Conservation (phyloP, 2,329 filamentous ascomycete species). For the Fusarium bulbicola region DNA sequence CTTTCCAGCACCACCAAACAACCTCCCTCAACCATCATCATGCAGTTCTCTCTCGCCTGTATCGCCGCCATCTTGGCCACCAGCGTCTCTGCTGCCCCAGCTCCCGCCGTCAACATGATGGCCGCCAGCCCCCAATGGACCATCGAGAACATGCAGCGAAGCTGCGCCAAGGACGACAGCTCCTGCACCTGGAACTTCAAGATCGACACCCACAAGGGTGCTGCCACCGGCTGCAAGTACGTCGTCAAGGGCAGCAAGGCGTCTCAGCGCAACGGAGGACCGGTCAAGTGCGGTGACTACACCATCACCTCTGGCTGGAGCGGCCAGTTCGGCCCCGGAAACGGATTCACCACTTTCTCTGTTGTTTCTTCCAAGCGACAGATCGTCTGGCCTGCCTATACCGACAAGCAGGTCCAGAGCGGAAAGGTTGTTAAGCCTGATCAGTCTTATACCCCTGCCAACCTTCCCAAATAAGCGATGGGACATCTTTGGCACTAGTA, state of each 20-base stretch:
- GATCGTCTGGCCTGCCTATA: constrained; percentile 63
- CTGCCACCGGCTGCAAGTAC: constrained; percentile 41
- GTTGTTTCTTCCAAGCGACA: constrained; percentile 51
- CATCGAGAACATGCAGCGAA: constrained; percentile 50
- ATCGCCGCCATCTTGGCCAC: constrained; percentile 43
- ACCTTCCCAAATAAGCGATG: constrained; percentile 24
- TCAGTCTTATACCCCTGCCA: constrained; percentile 53
- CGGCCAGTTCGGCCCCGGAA: constrained; percentile 60
- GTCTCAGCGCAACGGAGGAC: constrained; percentile 50
- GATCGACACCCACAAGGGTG: constrained; percentile 54
- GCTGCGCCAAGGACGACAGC: constrained; percentile 50
- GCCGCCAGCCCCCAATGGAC: constrained; percentile 52
- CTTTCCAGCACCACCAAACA: background rate
- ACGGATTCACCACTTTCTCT: constrained; percentile 63
- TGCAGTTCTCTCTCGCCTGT: constrained; percentile 55
- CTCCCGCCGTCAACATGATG: constrained; percentile 52
- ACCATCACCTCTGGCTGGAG: constrained; percentile 64
- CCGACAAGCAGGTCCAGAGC: constrained; percentile 56
- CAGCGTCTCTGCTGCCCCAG: constrained; percentile 47
- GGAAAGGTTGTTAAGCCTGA: constrained; percentile 59
- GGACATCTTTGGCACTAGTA: background rate
- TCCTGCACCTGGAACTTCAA: constrained; percentile 55
- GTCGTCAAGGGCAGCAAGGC: constrained; percentile 46
- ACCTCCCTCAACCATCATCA: constrained; percentile 40
- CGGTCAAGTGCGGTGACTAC: constrained; percentile 57